phyloP scores from a whole-genome alignment of 2,329 filamentous ascomycete species.

The Bipolaris zeicola region DNA sequence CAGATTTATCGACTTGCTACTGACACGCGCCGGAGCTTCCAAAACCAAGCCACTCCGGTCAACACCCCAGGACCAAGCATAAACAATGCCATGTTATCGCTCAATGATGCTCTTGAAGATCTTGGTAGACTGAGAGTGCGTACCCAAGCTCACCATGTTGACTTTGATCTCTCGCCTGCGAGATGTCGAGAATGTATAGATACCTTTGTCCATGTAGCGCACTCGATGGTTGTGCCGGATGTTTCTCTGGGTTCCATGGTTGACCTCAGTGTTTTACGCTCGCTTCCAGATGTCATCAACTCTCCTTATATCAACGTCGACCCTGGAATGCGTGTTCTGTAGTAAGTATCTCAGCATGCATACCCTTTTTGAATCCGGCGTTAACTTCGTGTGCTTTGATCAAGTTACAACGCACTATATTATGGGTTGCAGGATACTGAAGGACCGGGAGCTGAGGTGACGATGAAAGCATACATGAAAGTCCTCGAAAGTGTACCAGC shows the following conservation, averaged over 20 bases:
- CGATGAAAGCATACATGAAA: constrained; percentile 34
- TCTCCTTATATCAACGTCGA: constrained; percentile 37
- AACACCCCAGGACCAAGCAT: constrained; percentile 27
- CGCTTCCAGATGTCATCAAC: constrained; percentile 31
- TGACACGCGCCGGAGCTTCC: constrained; percentile 32
- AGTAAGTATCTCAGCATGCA: constrained; percentile 4
- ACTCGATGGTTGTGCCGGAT: constrained; percentile 28
- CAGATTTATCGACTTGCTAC: constrained; percentile 40
- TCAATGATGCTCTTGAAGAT: constrained; percentile 36
- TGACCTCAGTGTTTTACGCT: constrained; percentile 25
- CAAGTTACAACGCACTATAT: constrained; percentile 32
- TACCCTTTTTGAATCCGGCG: neutral
- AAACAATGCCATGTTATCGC: constrained; percentile 34
- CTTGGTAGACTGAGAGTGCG: constrained; percentile 34
- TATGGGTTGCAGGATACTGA: constrained; percentile 28
- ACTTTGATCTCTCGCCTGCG: constrained; percentile 22
- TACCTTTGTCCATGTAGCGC: constrained; percentile 23
- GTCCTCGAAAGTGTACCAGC: constrained; percentile 33
- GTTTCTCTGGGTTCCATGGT: constrained; percentile 14
- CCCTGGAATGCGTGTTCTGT: constrained; percentile 31
- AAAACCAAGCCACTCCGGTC: constrained; percentile 27
- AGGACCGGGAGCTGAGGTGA: constrained; percentile 19
- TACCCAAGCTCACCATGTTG: constrained; percentile 15
- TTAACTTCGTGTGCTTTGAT: neutral
- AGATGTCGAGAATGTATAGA: constrained; percentile 31